Base-by-base conservation (phyloP, 495 filamentous ascomycete species). In the Aspergillus taichungensis region DNA sequence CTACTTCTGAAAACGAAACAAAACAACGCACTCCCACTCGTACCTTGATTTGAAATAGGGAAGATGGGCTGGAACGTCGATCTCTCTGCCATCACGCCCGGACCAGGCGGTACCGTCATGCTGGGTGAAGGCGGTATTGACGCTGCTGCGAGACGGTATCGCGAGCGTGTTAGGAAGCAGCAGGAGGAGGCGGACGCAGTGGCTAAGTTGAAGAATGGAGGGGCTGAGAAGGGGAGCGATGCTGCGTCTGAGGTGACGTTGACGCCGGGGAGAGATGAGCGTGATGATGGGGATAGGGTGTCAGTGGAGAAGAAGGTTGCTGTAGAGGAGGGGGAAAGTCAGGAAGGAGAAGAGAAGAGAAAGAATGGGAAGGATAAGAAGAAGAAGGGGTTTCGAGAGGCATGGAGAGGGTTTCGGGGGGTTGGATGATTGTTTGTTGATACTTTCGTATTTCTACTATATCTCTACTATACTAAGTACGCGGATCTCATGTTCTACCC, bases 121-220 rank as follows among this genome's bases (percentile, higher is more conserved):
- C 42, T 50, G 3, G 42, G 47, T n/a, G 47, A 50, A 32, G 36
- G 47, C 31, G 47, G 47, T 11, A 38, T 44, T 8, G 47, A 46
- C 3, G 42, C 42, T 2, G 47, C 42, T n/a, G 42, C 41, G 6
- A 42, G 39, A 9, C 42, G 42, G 18, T 42, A 30, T 7, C 35
- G 30, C 6, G 47, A 45, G 13, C 42, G 42, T 40, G 12, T 34
- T 34, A 24, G 18, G 4, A 24, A 24, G 18, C 18, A 24, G 18
- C 18, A 24, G 18, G 18, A 24, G 18, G 18, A 24, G 4, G 18
- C 18, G 18, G 18, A 24, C 2, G 18, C 18, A 24, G 2, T 24
- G 18, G 18, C 18, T 24, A 24, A 24, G 18, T 1, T 4, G 18
- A 24, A 24, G 18, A 24, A 24, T 24, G 18, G 18, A 24, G 18